A percentile compares a stretch with the other conserved stretches of the same genome.
Conservation (phyloP, 805 yeast species). For the Barnettozyma pratensis region DNA sequence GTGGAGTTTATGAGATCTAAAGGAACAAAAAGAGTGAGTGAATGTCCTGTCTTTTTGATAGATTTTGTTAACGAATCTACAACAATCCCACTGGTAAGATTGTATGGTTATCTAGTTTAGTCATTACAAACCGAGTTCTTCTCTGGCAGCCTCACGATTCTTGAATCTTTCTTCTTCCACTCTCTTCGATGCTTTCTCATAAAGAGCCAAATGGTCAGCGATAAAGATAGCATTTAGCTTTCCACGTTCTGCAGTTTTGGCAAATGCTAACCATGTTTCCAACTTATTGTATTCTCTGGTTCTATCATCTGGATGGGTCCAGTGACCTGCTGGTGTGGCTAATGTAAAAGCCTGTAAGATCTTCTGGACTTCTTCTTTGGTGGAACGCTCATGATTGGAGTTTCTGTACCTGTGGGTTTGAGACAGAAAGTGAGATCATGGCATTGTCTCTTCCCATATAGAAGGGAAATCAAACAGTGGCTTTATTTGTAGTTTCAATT, state of each 20-base stretch:
- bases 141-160: not conserved
- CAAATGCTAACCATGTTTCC: slow-evolving; percentile 35
- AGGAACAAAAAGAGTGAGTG: too few species aligned
- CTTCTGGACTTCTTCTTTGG: too few species aligned
- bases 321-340: slow-evolving; percentile 25
- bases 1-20: too few species aligned
- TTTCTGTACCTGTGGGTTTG: not conserved
- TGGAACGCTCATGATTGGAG: slow-evolving; percentile 6
- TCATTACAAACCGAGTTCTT: not conserved
- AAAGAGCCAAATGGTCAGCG: slow-evolving; percentile 36
- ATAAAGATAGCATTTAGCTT: slow-evolving; percentile 34
- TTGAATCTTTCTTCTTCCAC: not conserved
- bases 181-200: slow-evolving; percentile 19
- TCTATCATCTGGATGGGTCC: slow-evolving; percentile 35
- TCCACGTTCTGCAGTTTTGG: slow-evolving; percentile 32
- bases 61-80: too few species aligned
- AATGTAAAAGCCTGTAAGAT: slow-evolving; percentile 30
- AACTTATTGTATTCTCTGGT: slow-evolving; percentile 23
- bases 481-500: too few species aligned
- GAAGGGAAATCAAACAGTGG: too few species aligned
- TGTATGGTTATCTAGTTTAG: too few species aligned
- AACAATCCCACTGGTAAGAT: too few species aligned
- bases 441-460: too few species aligned
- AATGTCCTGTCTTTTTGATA: too few species aligned
- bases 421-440: too few species aligned